These are phyloP conservation scores for Serpula lacrymans DNA, from an alignment of 768 basidiomycete species.

Conservation along the genomic window DNA sequence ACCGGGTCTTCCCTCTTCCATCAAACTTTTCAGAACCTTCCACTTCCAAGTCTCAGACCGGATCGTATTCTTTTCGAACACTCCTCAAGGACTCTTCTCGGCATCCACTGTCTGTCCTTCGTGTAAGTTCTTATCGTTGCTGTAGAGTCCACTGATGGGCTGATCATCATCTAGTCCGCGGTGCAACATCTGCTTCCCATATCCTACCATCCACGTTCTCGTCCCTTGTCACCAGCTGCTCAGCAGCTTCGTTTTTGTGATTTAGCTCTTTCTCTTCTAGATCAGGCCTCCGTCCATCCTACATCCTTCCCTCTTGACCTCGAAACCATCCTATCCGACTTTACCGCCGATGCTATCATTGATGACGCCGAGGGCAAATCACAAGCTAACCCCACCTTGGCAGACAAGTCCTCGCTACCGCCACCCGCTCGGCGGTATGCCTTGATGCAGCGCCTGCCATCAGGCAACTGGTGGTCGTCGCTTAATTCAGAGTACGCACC, in stretches of 20 bases:
- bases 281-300: conserved; percentile 58
- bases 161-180: conserved; percentile 43
- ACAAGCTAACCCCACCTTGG: conserved; percentile 8
- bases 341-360: conserved; percentile 13
- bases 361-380: conserved; percentile 25
- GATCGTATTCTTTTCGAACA: conserved; percentile 48
- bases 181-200: conserved; percentile 66
- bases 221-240: conserved; percentile 55
- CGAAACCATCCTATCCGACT: conserved; percentile 38
- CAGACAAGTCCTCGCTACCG: conserved; percentile 26
- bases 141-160: conserved; percentile 7
- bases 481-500: conserved; percentile 45
- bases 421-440: conserved; percentile 57
- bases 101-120: conserved; percentile 53
- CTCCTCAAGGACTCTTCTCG: conserved; percentile 52
- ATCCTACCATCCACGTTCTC: conserved; percentile 63
- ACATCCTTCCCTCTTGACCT: conserved; percentile 43
- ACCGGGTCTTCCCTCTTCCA: conserved; percentile 68
- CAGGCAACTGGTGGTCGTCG: conserved; percentile 78
- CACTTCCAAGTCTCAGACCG: conserved; percentile 32
- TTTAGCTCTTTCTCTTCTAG: conserved; percentile 67
- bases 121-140: conserved; percentile 40
- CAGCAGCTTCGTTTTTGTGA: conserved; percentile 75
- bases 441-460: conserved; percentile 74
- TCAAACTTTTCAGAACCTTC: conserved; percentile 37